A percentile compares a stretch with the other conserved stretches of the same genome.
Evolutionary conservation across 352 stramenopile genomes (phyloP).

Genomic region (Hyphochytrium catenoides): DNA sequence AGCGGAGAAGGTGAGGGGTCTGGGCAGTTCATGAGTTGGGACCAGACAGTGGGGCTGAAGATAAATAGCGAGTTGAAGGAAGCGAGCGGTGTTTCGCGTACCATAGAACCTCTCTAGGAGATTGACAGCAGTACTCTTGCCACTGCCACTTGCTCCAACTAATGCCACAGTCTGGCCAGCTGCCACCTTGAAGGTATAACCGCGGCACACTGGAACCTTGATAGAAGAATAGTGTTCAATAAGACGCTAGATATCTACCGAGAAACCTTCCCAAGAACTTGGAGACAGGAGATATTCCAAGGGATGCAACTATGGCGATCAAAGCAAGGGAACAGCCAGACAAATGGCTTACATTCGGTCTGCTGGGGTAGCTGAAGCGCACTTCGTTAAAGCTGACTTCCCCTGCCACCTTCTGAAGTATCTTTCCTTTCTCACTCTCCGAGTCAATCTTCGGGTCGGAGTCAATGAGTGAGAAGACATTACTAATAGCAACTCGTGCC

Average conservation of each 20-base stretch:
- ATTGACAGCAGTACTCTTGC: conserved; percentile 55
- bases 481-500: conserved; percentile 20
- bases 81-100: conserved; percentile 14
- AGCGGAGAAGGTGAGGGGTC: too few species aligned
- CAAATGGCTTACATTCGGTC: conserved; percentile 16
- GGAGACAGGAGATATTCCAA: too few species aligned
- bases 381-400: conserved; percentile 62
- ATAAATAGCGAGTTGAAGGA: too few species aligned
- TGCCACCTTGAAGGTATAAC: conserved; percentile 31
- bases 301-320: too few species aligned
- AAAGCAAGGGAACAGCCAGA: too few species aligned
- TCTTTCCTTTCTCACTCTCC: conserved; percentile 5
- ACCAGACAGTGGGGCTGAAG: too few species aligned
- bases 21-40: too few species aligned
- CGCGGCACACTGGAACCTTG: conserved; percentile 37
- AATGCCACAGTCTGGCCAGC: conserved; percentile 52
- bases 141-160: conserved; percentile 49
- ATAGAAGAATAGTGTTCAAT: too few species aligned
- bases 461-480: conserved; percentile 60
- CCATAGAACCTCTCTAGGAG: conserved; percentile 63
- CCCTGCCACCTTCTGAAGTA: conserved; percentile 15
- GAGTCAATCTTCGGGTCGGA: conserved; percentile 18
- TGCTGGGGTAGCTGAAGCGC: conserved; percentile 63
- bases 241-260: too few species aligned
- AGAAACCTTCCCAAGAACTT: too few species aligned